Evolutionary conservation across 345 rosid genomes (phyloP).

Genomic region (Moricandia arvensis): DNA sequence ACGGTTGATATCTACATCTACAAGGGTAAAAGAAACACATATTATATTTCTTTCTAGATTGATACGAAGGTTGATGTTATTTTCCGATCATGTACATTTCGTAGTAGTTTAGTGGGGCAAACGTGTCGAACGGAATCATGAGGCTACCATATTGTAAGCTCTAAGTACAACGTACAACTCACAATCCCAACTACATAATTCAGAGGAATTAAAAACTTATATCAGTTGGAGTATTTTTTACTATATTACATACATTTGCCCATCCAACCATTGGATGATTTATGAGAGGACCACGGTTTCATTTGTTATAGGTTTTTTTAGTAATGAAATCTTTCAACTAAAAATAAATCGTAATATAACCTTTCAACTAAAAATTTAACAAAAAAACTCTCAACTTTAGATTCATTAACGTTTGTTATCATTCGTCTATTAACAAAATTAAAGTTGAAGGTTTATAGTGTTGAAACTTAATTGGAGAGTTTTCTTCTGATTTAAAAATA

Average conservation of each 20-base stretch:
- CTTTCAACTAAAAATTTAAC: too few relatives aligned
- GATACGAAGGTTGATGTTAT: background rate
- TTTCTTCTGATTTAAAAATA: too few relatives aligned
- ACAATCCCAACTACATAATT: background rate
- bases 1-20: background rate
- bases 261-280: background rate
- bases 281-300: background rate
- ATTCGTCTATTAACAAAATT: too few relatives aligned
- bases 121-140: background rate
- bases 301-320: background rate
- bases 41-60: background rate
- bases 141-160: background rate
- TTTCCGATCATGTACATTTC: background rate
- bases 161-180: background rate
- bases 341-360: too few relatives aligned
- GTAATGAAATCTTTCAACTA: too few relatives aligned
- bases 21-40: background rate
- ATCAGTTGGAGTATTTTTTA: background rate
- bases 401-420: too few relatives aligned
- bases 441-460: too few relatives aligned
- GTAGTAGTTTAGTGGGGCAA: conserved; percentile 8
- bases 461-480: too few relatives aligned
- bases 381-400: too few relatives aligned
- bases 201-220: background rate
- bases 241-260: background rate